Conservation (phyloP, 2,329 filamentous ascomycete genomes). For the Coleophoma crateriformis region DNA sequence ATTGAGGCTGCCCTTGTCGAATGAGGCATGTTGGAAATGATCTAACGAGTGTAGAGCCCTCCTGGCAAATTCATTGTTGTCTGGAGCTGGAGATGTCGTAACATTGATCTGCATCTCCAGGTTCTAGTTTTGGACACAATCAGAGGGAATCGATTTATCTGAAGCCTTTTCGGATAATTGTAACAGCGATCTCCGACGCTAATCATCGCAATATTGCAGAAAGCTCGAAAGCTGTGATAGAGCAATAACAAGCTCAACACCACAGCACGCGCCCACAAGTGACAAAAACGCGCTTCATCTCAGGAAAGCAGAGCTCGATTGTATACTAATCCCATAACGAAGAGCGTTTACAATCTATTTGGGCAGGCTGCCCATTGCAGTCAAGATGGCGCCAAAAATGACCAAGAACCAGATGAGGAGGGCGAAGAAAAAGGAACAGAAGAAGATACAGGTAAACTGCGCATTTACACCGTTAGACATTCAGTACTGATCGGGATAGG, state of each 20-base stretch:
- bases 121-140: not conserved
- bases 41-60: constrained; percentile 7
- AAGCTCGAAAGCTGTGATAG: not conserved
- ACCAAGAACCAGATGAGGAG: constrained; percentile 93
- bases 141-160: not conserved
- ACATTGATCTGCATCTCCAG: not conserved
- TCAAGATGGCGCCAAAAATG: constrained; percentile 65
- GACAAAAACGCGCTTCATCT: too few species aligned
- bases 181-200: not conserved
- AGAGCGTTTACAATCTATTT: not conserved
- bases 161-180: not conserved
- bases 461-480: not conserved
- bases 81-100: not conserved
- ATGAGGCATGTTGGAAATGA: constrained; percentile 31
- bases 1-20: constrained; percentile 33
- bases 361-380: constrained; percentile 16
- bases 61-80: constrained; percentile 7
- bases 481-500: constrained; percentile 25
- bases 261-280: not conserved
- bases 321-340: too few species aligned
- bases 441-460: constrained; percentile 53
- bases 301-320: too few species aligned
- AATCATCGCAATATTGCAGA: not conserved
- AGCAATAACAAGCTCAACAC: not conserved
- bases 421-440: constrained; percentile 91